Percentiles rank a stretch among this genome's conserved stretches.
Conservation (phyloP, 495 filamentous ascomycete species). For the Acidiella bohemica region DNA sequence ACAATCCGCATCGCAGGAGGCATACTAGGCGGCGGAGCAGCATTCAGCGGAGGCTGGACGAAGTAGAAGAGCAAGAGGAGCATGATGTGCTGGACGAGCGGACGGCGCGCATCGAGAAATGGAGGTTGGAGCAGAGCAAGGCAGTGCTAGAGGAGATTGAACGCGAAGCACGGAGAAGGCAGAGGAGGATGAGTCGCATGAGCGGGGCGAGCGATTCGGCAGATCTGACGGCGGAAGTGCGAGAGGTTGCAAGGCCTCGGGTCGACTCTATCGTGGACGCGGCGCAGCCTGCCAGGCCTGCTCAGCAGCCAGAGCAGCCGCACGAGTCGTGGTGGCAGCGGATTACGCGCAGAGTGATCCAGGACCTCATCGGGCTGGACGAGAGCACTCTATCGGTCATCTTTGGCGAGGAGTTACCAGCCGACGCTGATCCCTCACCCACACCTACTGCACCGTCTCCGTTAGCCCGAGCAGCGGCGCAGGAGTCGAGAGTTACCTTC, state of each 20-base stretch:
- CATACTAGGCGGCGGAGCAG: constrained; percentile 39
- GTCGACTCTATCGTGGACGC: constrained; percentile 2
- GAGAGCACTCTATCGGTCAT: constrained; percentile 70
- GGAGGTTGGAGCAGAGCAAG: constrained; percentile 82
- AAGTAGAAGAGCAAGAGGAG: constrained; percentile 45
- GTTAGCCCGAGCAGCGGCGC: constrained; percentile 9
- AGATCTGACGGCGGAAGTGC: constrained; percentile 13
- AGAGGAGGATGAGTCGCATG: constrained; percentile 29
- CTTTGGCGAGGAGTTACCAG: constrained; percentile 69
- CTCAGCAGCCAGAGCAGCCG: constrained; percentile 4
- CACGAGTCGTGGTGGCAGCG: constrained; percentile 62
- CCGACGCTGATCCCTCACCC: constrained; percentile 39
- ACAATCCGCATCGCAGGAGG: constrained; percentile 50
- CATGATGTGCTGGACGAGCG: constrained; percentile 50
- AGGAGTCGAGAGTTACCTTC: constrained; percentile 11
- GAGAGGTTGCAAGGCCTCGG: background rate
- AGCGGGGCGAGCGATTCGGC: constrained; percentile 23
- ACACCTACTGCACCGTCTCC: constrained; percentile 17
- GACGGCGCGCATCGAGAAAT: constrained; percentile 71
- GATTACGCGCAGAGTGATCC: constrained; percentile 73
- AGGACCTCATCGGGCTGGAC: constrained; percentile 82
- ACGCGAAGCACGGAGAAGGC: constrained; percentile 57
- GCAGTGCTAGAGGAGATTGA: constrained; percentile 79
- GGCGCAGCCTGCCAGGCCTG: background rate
- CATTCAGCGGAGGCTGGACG: constrained; percentile 52